Conservation (phyloP, 2,329 filamentous ascomycete genomes). For the Pseudodiploospora longispora region DNA sequence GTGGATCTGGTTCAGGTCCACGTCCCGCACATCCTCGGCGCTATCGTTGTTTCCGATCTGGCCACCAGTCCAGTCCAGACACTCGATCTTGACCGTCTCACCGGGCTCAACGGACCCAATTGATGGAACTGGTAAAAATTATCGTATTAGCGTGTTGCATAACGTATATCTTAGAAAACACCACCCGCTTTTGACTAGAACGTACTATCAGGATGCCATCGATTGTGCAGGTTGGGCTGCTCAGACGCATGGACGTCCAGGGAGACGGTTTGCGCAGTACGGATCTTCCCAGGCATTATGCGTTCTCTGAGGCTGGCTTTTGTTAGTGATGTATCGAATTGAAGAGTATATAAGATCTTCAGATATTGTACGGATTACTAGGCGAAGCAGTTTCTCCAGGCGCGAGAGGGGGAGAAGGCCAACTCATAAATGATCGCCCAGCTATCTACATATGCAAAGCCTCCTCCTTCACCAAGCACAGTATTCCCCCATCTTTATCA, state of each 20-base stretch:
- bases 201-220: constrained; percentile 87
- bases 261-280: constrained; percentile 43
- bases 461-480: no score
- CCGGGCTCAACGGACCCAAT: constrained; percentile 67
- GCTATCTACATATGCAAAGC: no score
- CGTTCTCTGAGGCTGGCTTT: constrained; percentile 12
- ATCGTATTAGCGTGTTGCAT: not conserved
- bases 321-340: no score
- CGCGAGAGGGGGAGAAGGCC: no score
- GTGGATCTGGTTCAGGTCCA: constrained; percentile 77
- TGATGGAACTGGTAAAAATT: constrained; percentile 54
- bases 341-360: no score
- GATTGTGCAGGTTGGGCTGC: constrained; percentile 67
- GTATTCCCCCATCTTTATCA: no score
- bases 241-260: constrained; percentile 63
- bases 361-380: no score
- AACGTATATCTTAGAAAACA: not conserved
- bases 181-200: not conserved
- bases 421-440: no score
- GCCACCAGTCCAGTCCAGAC: constrained; percentile 75
- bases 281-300: constrained; percentile 40
- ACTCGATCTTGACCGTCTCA: constrained; percentile 90
- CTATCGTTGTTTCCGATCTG: constrained; percentile 85
- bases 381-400: no score
- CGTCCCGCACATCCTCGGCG: constrained; percentile 79